phyloP scores from a whole-genome alignment of 768 basidiomycete genomes.

The Dentipellis sp. region DNA sequence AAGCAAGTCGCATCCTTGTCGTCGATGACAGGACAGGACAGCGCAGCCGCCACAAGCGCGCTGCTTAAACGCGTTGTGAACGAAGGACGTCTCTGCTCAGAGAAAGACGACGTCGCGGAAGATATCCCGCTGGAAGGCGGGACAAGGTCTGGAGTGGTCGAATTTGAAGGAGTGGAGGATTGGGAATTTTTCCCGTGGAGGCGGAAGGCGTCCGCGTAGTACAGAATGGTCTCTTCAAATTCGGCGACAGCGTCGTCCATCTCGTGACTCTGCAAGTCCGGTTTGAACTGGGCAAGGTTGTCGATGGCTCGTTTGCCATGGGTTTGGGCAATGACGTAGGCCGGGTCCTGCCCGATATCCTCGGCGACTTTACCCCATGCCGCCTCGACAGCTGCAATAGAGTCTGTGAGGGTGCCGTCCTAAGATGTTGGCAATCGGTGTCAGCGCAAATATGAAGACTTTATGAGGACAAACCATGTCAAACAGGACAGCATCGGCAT shows the following conservation, averaged over 20 bases:
- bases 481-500: slow-evolving; percentile 52
- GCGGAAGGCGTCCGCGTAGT: slow-evolving; percentile 52
- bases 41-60: neutral
- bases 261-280: slow-evolving; percentile 42
- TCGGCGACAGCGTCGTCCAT: slow-evolving; percentile 49
- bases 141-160: slow-evolving; percentile 33
- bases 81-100: neutral
- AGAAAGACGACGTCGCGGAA: slow-evolving; percentile 32
- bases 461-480: slow-evolving; percentile 44
- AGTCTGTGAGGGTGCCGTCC: slow-evolving; percentile 70
- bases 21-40: neutral
- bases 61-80: neutral
- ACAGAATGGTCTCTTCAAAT: slow-evolving; percentile 60
- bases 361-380: slow-evolving; percentile 67
- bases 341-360: slow-evolving; percentile 60
- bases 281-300: slow-evolving; percentile 58
- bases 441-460: slow-evolving; percentile 4
- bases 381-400: slow-evolving; percentile 64
- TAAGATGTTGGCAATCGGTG: slow-evolving; percentile 15
- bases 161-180: slow-evolving; percentile 15
- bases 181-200: slow-evolving; percentile 31
- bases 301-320: slow-evolving; percentile 74
- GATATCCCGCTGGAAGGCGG: slow-evolving; percentile 30
- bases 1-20: neutral
- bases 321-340: slow-evolving; percentile 62